These are phyloP conservation scores for Ensete ventricosum DNA, from an alignment of 176 grass and related monocot species.

Conservation along the genomic window DNA sequence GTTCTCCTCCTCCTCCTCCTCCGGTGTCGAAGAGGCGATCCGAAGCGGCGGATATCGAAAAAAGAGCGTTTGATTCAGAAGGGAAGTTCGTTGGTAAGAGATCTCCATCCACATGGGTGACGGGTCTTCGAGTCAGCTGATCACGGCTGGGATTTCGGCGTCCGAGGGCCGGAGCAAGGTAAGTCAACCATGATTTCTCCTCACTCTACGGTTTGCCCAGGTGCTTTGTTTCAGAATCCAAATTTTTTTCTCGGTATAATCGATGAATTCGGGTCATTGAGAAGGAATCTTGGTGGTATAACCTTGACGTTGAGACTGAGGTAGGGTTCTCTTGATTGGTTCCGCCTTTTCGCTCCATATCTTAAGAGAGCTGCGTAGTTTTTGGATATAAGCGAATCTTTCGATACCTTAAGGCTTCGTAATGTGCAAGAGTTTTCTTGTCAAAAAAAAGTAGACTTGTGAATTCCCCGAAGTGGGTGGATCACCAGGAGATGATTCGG, in stretches of 20 bases:
- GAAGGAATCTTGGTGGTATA: not conserved
- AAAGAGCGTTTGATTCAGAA: not conserved
- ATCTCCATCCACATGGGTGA: not conserved
- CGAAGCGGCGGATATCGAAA: not conserved
- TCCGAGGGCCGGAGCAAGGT: not conserved
- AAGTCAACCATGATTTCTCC: not conserved
- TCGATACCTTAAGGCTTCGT: no score
- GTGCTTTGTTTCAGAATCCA: not conserved
- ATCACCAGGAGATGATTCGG: not conserved
- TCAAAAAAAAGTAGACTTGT: no score
- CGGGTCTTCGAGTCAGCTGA: not conserved
- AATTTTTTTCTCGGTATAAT: not conserved
- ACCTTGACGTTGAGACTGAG: not conserved
- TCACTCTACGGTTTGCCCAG: not conserved
- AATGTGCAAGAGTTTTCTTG: no score
- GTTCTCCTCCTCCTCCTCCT: not conserved
- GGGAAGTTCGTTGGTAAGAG: not conserved
- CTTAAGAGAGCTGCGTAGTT: not conserved
- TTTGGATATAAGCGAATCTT: not conserved
- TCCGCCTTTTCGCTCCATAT: not conserved
- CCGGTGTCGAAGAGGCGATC: not conserved
- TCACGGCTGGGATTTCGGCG: not conserved
- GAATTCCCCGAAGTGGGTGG: no score
- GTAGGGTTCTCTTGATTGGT: not conserved
- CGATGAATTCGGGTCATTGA: not conserved